Evolutionary conservation across 179 eudicot genomes (phyloP).

Genomic region (Gypsophila paniculata): DNA sequence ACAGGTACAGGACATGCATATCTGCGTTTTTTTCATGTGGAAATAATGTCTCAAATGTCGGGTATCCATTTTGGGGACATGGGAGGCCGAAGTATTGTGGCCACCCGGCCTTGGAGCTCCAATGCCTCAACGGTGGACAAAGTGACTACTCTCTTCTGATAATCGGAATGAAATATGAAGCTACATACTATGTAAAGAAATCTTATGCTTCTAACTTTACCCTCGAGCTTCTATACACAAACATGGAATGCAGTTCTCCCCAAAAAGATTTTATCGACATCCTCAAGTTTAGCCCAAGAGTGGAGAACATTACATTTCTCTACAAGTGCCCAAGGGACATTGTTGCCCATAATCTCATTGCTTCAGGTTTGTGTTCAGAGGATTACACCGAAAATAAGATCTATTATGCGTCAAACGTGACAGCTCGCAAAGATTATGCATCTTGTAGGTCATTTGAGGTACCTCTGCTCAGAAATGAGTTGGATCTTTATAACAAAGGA

Average conservation of each 20-base stretch:
- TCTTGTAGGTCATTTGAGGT: not conserved
- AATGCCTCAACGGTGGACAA: conserved; percentile 1
- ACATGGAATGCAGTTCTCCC: too few species aligned
- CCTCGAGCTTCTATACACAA: too few species aligned
- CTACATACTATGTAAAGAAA: too few species aligned
- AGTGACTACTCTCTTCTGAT: not conserved
- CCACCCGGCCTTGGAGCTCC: conserved; percentile 19
- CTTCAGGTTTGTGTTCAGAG: not conserved
- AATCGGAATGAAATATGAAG: not conserved
- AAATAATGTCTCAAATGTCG: conserved; percentile 1
- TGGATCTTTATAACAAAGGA: not conserved
- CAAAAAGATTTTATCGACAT: too few species aligned
- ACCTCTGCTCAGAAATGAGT: not conserved
- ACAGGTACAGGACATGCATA: not conserved
- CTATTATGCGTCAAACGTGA: conserved; percentile 3
- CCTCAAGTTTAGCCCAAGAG: too few species aligned
- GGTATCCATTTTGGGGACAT: conserved; percentile 24
- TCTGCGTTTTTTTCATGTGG: conserved; percentile 13
- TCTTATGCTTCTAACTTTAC: too few species aligned
- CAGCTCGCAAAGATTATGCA: not conserved
- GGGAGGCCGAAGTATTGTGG: conserved; percentile 22
- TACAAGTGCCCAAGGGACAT: too few species aligned
- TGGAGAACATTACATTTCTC: too few species aligned
- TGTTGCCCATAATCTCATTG: not conserved
- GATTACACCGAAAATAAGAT: not conserved